Evolutionary conservation across 371 early-diverging fungal genomes (phyloP), one percentile per base, ranked within the genome.

Genomic region (Mucor circinelloides): DNA sequence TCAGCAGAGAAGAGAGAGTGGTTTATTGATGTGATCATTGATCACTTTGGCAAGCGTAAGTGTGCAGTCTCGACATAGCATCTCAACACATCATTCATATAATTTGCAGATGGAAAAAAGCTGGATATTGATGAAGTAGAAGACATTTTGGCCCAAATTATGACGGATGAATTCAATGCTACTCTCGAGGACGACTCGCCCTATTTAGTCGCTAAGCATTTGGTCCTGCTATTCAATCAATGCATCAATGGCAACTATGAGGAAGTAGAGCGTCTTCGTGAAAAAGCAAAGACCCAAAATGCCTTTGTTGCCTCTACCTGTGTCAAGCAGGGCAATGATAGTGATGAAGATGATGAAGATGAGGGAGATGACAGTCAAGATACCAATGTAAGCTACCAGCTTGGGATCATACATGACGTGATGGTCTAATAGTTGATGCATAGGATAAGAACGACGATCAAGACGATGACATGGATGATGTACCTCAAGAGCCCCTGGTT

Each of bases 1-100:
- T 89, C 91, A 5, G 77, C 60, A 9, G 91, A 84, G n/a, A 94
- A 94, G 76, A 81, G 89, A 58, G 90, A 87, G n/a, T 89, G 90
- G 89, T 81, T 94, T 73, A 82, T 90, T 8, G 88, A 88, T 63
- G 80, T 85, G 28, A 73, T 94, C 38, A 86, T 90, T 28, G 89
- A 90, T 50, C 81, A 88, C 61, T 93, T 93, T 77, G 85, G 84
- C 66, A 79, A 83, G 68, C 72, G 91, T 89, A 87, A 77, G 73
- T 60, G 12, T 23, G 27, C 13, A n/a, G 3, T 19, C 30, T 7
- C 17, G 13, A 10, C 5, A 30, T 30, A 27, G 0, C 21, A 17
- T 3, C 17, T 10, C 27, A 50, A 6, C 2, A 28, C 21, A 15
- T 13, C 2, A 58, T 6, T 30, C 23, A 28, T 2, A 27, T 55